Percentiles rank a stretch among this genome's conserved stretches.
These are phyloP conservation scores for Penicillium psychrosexuale DNA, from an alignment of 2,329 filamentous ascomycete species.

Conservation along the genomic window DNA sequence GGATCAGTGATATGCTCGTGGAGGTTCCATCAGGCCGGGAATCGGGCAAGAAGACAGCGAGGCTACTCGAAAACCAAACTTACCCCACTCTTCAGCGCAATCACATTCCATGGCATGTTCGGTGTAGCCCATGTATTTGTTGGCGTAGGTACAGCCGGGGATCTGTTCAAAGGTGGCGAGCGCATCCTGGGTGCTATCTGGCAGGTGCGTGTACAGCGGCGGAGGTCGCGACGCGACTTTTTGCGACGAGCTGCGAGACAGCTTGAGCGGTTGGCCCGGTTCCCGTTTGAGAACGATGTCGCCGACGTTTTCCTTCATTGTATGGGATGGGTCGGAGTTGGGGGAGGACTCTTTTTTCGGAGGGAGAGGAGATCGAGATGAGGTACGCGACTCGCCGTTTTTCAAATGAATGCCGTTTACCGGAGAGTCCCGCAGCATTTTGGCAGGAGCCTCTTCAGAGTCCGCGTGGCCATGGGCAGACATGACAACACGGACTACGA, in stretches of 20 bases:
- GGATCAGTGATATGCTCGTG: slow-evolving; percentile 27
- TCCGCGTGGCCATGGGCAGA: slow-evolving; percentile 42
- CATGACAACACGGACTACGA: slow-evolving; percentile 41
- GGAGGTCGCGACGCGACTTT: slow-evolving; percentile 64
- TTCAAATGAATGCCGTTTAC: slow-evolving; percentile 24
- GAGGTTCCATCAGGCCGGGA: neutral
- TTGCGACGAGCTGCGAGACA: slow-evolving; percentile 69
- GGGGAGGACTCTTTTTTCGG: slow-evolving; percentile 21
- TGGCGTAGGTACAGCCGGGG: slow-evolving; percentile 81
- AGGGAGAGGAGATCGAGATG: slow-evolving; percentile 12
- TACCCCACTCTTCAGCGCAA: slow-evolving; percentile 92
- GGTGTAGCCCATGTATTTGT: slow-evolving; percentile 85
- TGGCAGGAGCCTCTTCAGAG: slow-evolving; percentile 31
- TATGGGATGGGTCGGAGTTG: slow-evolving; percentile 22
- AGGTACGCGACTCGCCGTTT: slow-evolving; percentile 20
- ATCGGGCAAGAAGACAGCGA: neutral
- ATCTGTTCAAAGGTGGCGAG: slow-evolving; percentile 76
- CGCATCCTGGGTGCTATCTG: slow-evolving; percentile 75
- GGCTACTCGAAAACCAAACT: slow-evolving; percentile 38
- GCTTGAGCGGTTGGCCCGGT: slow-evolving; percentile 65
- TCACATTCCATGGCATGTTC: slow-evolving; percentile 95
- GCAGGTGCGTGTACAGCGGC: slow-evolving; percentile 68
- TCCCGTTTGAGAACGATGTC: slow-evolving; percentile 63
- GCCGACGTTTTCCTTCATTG: slow-evolving; percentile 52
- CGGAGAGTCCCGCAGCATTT: slow-evolving; percentile 23